Percentiles rank a stretch among this genome's conserved stretches.
These are phyloP conservation scores for Mychonastes homosphaera DNA, from an alignment of 139 green algal genomes.

Conservation along the genomic window DNA sequence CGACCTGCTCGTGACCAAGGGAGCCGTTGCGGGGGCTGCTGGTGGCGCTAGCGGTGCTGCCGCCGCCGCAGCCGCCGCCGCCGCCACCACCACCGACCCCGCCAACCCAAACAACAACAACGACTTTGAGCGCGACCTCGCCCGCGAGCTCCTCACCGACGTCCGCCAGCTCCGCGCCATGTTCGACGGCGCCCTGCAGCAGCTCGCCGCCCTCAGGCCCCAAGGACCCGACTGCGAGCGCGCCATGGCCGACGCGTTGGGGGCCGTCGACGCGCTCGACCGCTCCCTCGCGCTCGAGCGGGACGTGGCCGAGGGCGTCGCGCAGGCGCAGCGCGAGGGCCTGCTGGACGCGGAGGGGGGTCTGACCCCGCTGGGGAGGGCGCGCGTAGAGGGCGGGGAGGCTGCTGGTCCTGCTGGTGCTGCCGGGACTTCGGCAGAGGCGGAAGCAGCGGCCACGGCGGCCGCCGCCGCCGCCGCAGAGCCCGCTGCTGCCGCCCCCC, in stretches of 20 bases:
- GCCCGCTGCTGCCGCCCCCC: background rate
- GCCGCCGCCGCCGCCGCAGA: background rate
- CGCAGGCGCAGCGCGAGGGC: background rate
- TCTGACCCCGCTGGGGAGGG: background rate
- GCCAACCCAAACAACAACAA: background rate
- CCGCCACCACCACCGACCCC: background rate
- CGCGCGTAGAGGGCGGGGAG: background rate
- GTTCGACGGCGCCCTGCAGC: slow-evolving; percentile 12
- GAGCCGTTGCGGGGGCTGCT: background rate
- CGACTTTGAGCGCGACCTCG: background rate
- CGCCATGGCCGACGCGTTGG: slow-evolving; percentile 14
- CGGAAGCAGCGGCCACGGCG: slow-evolving; percentile 2
- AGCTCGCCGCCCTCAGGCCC: slow-evolving; percentile 11
- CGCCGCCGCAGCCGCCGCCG: background rate
- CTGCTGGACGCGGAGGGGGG: background rate
- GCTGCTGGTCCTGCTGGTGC: background rate
- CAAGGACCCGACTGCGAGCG: slow-evolving; percentile 15
- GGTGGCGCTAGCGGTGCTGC: background rate
- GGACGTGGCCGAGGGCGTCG: background rate
- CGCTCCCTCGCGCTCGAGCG: slow-evolving; percentile 7
- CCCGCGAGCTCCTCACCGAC: slow-evolving; percentile 12
- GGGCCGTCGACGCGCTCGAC: slow-evolving; percentile 20
- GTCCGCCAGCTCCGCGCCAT: slow-evolving; percentile 5
- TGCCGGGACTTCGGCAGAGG: background rate
- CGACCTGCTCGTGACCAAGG: slow-evolving; percentile 13